Conservation (phyloP, 371 early-diverging fungal genomes). For the Sporodiniella umbellata region DNA sequence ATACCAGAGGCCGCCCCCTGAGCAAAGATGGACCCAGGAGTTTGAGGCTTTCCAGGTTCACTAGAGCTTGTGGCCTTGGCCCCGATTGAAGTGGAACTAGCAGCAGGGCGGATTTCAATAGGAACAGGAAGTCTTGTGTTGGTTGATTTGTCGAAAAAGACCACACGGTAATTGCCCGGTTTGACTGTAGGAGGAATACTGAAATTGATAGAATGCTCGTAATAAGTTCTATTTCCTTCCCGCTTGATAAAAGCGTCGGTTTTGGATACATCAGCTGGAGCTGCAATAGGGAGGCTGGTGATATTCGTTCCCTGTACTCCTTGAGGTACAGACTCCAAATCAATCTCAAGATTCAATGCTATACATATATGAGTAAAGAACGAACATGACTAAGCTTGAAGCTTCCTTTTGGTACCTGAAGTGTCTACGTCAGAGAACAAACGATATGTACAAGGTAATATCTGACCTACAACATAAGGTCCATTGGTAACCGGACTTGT, state of each 20-base stretch:
- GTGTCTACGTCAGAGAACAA: conserved; percentile 40
- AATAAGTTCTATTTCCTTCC: conserved; percentile 41
- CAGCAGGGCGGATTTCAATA: conserved; percentile 44
- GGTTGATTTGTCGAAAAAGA: conserved; percentile 39
- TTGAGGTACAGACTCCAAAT: conserved; percentile 17
- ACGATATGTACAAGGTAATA: conserved; percentile 46
- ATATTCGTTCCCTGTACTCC: conserved; percentile 10
- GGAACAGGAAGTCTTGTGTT: conserved; percentile 42
- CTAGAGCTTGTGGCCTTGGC: conserved; percentile 21
- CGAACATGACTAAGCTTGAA: too few relatives aligned
- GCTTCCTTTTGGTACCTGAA: conserved; percentile 44
- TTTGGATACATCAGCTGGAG: conserved; percentile 41
- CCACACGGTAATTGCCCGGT: conserved; percentile 40
- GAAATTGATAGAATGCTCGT: conserved; percentile 48
- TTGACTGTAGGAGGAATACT: conserved; percentile 32
- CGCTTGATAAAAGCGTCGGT: conserved; percentile 37
- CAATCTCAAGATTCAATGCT: conserved; percentile 35
- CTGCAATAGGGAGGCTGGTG: conserved; percentile 26
- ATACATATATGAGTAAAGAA: neutral
- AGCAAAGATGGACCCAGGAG: conserved; percentile 33
- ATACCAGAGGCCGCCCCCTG: conserved; percentile 20
- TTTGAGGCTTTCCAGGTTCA: conserved; percentile 21
- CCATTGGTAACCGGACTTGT: conserved; percentile 36
- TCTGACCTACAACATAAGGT: conserved; percentile 45
- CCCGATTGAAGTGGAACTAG: conserved; percentile 24